A percentile compares a stretch with the other conserved stretches of the same genome.
Conservation (phyloP, 2,329 filamentous ascomycete species). For the Trichoderma koningiopsis region DNA sequence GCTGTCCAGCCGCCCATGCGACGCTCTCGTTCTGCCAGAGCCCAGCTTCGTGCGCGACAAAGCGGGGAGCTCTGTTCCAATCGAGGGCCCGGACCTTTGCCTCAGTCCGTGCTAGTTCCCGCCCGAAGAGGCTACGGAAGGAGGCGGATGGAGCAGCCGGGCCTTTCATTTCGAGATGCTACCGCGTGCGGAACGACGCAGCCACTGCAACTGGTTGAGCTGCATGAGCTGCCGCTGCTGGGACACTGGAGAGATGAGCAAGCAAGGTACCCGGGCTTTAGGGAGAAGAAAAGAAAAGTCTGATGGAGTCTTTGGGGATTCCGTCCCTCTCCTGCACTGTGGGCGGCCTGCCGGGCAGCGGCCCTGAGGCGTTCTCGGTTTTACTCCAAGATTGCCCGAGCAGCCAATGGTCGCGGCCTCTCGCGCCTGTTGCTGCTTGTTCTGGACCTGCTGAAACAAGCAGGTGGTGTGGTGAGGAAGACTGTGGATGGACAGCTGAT, state of each 20-base stretch:
- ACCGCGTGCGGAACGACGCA: background rate
- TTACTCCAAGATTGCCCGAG: conserved; percentile 22
- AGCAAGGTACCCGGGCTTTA: conserved; percentile 23
- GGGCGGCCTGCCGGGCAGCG: background rate
- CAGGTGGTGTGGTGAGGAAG: conserved; percentile 24
- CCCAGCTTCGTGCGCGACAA: conserved; percentile 12
- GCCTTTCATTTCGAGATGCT: conserved; percentile 26
- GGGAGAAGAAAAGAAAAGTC: background rate
- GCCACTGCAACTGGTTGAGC: background rate
- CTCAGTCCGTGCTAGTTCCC: conserved; percentile 24
- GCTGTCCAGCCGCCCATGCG: conserved; percentile 21
- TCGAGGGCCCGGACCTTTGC: conserved; percentile 21
- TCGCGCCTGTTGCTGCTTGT: conserved; percentile 14
- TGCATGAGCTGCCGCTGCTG: background rate
- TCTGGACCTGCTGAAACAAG: conserved; percentile 28
- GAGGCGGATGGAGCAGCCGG: conserved; percentile 21
- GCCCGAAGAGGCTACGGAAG: conserved; percentile 20
- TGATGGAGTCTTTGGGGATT: background rate
- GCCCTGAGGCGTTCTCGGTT: conserved; percentile 22
- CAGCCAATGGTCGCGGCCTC: conserved; percentile 7
- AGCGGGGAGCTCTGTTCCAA: conserved; percentile 18
- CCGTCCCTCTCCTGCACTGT: background rate
- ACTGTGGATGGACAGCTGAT: conserved; percentile 21
- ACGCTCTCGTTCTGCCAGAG: conserved; percentile 1
- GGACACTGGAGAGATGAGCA: conserved; percentile 6